Evolutionary conservation across 495 filamentous ascomycete genomes (phyloP).

Genomic region (Hypoxylon lienhwacheense): DNA sequence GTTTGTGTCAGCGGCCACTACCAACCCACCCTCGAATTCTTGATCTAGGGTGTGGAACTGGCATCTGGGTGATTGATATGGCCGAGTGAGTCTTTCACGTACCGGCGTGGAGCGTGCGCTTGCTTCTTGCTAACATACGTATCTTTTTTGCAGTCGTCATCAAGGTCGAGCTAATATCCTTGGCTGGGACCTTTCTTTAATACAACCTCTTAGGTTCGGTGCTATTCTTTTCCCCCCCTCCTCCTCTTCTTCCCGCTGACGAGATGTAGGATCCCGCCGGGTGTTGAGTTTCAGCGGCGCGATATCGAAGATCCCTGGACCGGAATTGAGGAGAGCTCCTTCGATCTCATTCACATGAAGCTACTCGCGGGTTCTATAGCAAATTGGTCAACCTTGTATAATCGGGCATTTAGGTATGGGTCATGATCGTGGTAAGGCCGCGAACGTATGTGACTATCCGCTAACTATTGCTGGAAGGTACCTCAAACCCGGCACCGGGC

Average conservation of each 20-base stretch:
- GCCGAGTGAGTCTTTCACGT: conserved; percentile 62
- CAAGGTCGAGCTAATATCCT: conserved; percentile 55
- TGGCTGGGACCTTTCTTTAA: conserved; percentile 76
- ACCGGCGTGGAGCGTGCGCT: conserved; percentile 5
- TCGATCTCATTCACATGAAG: conserved; percentile 85
- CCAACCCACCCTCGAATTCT: conserved; percentile 58
- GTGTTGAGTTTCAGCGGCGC: conserved; percentile 68
- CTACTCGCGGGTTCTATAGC: conserved; percentile 78
- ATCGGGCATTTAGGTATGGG: conserved; percentile 64
- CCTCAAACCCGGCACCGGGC: conserved; percentile 74
- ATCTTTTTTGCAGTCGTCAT: conserved; percentile 24
- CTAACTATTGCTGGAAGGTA: conserved; percentile 54
- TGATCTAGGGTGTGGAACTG: conserved; percentile 86
- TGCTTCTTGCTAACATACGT: conserved; percentile 16
- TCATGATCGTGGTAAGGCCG: not conserved
- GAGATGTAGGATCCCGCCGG: conserved; percentile 62
- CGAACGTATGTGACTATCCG: conserved; percentile 2
- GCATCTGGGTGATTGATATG: conserved; percentile 90
- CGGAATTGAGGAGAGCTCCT: conserved; percentile 69
- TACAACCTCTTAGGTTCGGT: conserved; percentile 76
- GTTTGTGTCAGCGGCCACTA: conserved; percentile 33
- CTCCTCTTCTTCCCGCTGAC: conserved; percentile 5
- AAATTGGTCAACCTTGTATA: conserved; percentile 77
- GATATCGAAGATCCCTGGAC: conserved; percentile 84
- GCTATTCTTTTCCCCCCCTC: conserved; percentile 12